Evolutionary conservation across 148 eudicot species (phyloP), one percentile per base, ranked within the genome.

Genomic region (Rheum nobile): DNA sequence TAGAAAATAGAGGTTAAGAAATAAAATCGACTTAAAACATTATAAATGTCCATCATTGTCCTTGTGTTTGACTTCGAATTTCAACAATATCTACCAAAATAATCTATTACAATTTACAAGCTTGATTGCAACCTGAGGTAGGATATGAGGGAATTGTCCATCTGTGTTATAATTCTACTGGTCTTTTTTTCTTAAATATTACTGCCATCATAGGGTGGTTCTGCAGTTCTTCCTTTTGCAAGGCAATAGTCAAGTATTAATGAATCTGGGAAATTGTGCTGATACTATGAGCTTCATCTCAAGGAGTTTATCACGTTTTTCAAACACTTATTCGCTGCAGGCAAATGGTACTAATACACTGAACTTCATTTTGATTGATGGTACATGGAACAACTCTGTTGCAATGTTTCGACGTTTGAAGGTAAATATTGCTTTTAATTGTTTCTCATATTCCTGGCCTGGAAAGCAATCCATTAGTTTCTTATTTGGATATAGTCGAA

Each of bases 321-420:
- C 50, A 71, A 71, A 4, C 34, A 42, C 48, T 71, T 44, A 14
- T 72, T 35, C 5, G 8, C 21, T 22, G 81, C 85, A 87, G 91
- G 81, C 71, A 77, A 81, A 76, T 75, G 78, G 34, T 75, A 81
- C 84, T 71, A 72, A 79, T n/a, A 75, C 71, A 22, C 67, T 87
- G 74, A 84, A 95, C 79, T 95, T 91, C 78, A 77, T 95, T 76
- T 78, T 95, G 80, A 82, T 95, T 80, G 99, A 95, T 77, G 99
- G 97, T 72, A 95, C 99, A 28, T 95, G 99, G 99, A 95, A 77
- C 86, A 90, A 91, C 80, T 95, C 99, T 54, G 82, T 80, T 61
- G 97, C 99, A 75, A 95, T 95, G 99, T 80, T 95, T 84, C 82
- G 84, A 74, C 97, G 99, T 26, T 88, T 95, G 73, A 84, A 91